Base-by-base conservation (phyloP, 2,329 filamentous ascomycete species). In the Curvularia eragrostidis region DNA sequence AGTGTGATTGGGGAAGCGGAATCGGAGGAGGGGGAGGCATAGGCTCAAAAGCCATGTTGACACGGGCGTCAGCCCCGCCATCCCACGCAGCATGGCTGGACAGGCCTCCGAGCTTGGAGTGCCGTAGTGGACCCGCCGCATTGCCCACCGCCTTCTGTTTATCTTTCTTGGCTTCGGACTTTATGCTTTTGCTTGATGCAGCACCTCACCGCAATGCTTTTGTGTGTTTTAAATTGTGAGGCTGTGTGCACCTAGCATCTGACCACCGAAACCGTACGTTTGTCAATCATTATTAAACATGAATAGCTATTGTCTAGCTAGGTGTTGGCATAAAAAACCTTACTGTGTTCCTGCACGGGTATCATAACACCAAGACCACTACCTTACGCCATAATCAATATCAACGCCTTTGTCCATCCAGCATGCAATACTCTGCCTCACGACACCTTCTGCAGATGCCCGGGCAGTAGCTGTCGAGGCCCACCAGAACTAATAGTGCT, bases 401-500 rank as follows among this genome's bases (percentile, higher is more conserved):
- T 23, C 32, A 49, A 28, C 59, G 2, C 67, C 64, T 19, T 71
- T 70, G 43, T 70, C 73, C 24, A 69, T 63, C 57, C 57, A 71
- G 63, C 48, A 23, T 39, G 15, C 24, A 47, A 71, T 74, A 5
- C 70, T 19, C 34, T 26, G n/a, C 47, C 34, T 49, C 34, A 49
- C 8, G 47, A 49, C 12, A 49, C 47, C 6, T 49, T 49, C 34
- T 49, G 75, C n/a, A 77, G 51, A 49, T 77, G 75, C 0, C 75
- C 75, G 1, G 75, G 75, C 6, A 76, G 56, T 38, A 77, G 75
- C 58, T 76, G 74, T 32, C 75, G 58, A 5, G 73, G 73, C 0
- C 73, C 74, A 32, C 62, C 67, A 59, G 68, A 55, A 24, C 64
- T 59, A 49, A 76, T 72, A 6, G 66, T 65, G 48, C 73, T 76